These are phyloP conservation scores for Capronia americana DNA, from an alignment of 2,329 filamentous ascomycete genomes.

Conservation along the genomic window DNA sequence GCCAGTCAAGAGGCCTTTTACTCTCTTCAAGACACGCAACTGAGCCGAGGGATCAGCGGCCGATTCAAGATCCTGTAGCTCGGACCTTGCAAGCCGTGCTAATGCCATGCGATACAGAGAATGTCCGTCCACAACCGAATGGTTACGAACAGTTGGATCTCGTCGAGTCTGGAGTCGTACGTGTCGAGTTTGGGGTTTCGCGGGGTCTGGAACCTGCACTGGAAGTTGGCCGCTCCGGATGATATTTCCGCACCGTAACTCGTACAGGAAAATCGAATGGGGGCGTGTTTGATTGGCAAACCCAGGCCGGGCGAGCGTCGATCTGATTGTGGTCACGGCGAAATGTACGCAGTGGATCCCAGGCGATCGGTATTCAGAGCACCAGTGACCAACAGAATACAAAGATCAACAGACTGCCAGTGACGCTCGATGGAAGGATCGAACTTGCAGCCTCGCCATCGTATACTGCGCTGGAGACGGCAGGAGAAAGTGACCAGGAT, in stretches of 20 bases:
- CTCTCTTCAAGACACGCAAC: constrained; percentile 63
- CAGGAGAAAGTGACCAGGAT: neutral
- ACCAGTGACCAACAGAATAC: no score
- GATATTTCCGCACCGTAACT: neutral
- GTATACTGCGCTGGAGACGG: neutral
- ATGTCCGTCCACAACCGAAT: neutral
- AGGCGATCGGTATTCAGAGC: neutral
- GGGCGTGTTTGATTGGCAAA: neutral
- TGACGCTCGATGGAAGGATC: neutral
- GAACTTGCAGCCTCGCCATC: neutral
- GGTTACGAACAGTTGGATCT: neutral
- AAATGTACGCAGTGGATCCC: neutral
- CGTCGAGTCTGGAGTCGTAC: constrained; percentile 1
- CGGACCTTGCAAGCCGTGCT: constrained; percentile 17
- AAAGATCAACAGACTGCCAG: neutral
- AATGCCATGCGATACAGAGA: constrained; percentile 26
- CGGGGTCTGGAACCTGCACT: neutral
- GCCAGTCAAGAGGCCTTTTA: constrained; percentile 91
- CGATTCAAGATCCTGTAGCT: constrained; percentile 26
- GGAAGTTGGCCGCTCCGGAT: neutral
- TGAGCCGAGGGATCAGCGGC: constrained; percentile 39
- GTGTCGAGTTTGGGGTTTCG: constrained; percentile 4
- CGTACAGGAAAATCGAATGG: neutral
- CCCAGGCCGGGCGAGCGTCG: no score
- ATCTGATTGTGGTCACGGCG: no score